These are phyloP conservation scores for Persicaria tinctoria DNA, from an alignment of 148 eudicot genomes.

Conservation along the genomic window DNA sequence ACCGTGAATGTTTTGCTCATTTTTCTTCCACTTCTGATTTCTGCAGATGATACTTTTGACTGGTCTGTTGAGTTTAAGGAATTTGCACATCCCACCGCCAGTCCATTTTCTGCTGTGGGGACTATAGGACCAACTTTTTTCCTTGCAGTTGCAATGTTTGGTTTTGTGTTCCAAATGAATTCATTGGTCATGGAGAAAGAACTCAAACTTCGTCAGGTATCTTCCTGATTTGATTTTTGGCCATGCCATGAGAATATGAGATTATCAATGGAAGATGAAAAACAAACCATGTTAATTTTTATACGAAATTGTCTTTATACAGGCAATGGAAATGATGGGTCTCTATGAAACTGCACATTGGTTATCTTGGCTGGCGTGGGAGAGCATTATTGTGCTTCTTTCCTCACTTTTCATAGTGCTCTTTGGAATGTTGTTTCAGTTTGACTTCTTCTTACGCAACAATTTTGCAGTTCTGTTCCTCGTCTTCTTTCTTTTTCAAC, in stretches of 20 bases:
- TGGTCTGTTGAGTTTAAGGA: conserved; percentile 81
- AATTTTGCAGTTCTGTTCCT: conserved; percentile 61
- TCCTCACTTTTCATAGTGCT: conserved; percentile 59
- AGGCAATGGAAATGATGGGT: conserved; percentile 96
- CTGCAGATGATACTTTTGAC: conserved; percentile 54
- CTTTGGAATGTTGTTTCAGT: conserved; percentile 80
- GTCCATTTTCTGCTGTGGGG: conserved; percentile 32
- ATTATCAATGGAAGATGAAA: background rate
- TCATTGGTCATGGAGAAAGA: conserved; percentile 72
- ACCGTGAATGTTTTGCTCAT: background rate
- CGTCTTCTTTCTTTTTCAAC: conserved; percentile 71
- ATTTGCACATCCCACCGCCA: conserved; percentile 50
- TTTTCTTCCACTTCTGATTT: background rate
- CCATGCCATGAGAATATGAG: background rate
- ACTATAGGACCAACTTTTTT: conserved; percentile 64
- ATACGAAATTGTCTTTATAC: conserved; percentile 7
- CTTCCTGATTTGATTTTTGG: background rate
- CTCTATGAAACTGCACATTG: conserved; percentile 92
- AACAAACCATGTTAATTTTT: background rate
- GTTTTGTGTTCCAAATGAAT: conserved; percentile 71
- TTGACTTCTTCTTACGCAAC: conserved; percentile 70
- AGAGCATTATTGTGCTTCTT: conserved; percentile 42
- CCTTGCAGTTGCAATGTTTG: conserved; percentile 74
- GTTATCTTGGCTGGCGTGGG: conserved; percentile 88
- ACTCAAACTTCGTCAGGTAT: conserved; percentile 86